Evolutionary conservation across 441 rosid species (phyloP), one percentile per base, ranked within the genome.

Genomic region (Theobroma grandiflorum): DNA sequence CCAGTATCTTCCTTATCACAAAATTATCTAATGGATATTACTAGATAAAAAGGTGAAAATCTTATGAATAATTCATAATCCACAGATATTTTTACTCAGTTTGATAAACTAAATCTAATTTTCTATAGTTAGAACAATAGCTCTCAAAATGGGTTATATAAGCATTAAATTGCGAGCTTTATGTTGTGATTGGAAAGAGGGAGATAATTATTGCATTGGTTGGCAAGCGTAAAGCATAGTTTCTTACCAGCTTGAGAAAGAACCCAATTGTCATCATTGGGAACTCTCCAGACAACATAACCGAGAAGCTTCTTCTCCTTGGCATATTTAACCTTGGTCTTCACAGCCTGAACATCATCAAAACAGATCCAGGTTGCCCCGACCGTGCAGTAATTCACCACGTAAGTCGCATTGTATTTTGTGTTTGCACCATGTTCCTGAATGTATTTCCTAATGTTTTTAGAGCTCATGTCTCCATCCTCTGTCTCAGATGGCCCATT

Each of bases 331-430:
- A 78, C 77, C 52, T 88, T 86, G 3, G 42, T 64, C 67, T 33
- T 52, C 0, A 86, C 37, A 16, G 70, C 72, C 26, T 82, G 75
- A 5, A 81, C 79, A 37, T 65, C 86, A 71, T 87, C 84, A 55
- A 78, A 82, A 65, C 71, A 76, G 20, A 84, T 82, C 90, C 88
- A 85, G 47, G 18, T 4, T 3, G 68, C 20, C 1, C 15, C 82
- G 42, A n/a, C 35, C 1, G 40, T 66, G 78, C 73, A 86, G 3
- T 81, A 66, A 47, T 87, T 81, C 38, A 73, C 87, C 1, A 55
- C 89, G 59, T 82, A 86, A 14, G 87, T 80, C 33, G 84, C 68
- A 80, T 88, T 88, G 72, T 87, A 88, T 52, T 75, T 74, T 0
- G 83, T 22, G 9, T 12, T 72, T 22, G 61, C 84, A 35, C 91